Percentiles rank a stretch among this genome's conserved stretches.
Evolutionary conservation across 2,329 filamentous ascomycete genomes (phyloP).

Genomic region (Graphilbum fragrans): DNA sequence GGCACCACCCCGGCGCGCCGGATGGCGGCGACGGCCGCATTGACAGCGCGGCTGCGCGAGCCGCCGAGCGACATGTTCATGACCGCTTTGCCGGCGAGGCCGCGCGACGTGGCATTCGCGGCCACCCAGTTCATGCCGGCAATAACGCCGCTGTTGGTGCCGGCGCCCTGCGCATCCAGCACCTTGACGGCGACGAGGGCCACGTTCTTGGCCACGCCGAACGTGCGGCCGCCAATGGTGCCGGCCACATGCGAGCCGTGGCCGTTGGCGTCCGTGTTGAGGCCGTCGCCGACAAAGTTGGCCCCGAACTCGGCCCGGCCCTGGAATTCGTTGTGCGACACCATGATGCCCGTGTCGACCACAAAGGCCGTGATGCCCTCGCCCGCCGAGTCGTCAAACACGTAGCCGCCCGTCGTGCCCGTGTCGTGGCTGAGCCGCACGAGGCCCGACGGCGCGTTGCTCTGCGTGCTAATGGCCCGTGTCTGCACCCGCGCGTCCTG

Average conservation of each 20-base stretch:
- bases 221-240: conserved; percentile 47
- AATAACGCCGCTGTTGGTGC: conserved; percentile 39
- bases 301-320: conserved; percentile 40
- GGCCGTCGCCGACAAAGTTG: conserved; percentile 34
- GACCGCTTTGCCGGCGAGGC: conserved; percentile 38
- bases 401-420: conserved; percentile 23
- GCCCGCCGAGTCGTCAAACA: conserved; percentile 40
- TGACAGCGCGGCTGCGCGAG: conserved; percentile 33
- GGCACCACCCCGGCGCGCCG: conserved; percentile 39
- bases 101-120: conserved; percentile 28
- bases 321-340: conserved; percentile 42
- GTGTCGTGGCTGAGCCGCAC: conserved; percentile 36
- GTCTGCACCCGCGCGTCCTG: conserved; percentile 32
- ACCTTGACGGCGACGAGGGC: conserved; percentile 18
- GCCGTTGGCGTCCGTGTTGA: conserved; percentile 44
- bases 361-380: conserved; percentile 48
- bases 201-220: conserved; percentile 49
- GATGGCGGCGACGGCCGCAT: conserved; percentile 37
- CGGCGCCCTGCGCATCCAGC: conserved; percentile 34
- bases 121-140: conserved; percentile 46
- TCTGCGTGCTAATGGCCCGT: conserved; percentile 31
- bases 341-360: conserved; percentile 52
- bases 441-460: conserved; percentile 39
- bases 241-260: conserved; percentile 54
- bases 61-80: conserved; percentile 55